Evolutionary conservation across 225 moss, liverwort and hornwort genomes (phyloP).

Genomic region (Ulota crispa): DNA sequence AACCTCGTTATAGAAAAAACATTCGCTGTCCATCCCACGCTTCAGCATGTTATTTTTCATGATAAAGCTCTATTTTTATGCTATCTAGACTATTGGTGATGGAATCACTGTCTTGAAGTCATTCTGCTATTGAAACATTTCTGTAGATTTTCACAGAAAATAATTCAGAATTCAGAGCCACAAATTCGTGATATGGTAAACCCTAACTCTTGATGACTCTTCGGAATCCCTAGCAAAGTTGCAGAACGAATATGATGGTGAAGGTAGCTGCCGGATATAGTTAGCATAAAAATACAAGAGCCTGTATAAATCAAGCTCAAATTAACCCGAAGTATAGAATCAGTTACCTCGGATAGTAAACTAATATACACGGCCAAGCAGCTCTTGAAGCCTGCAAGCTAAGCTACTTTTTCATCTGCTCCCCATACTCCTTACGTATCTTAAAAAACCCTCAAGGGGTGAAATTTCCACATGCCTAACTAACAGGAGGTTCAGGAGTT

Average conservation of each 20-base stretch:
- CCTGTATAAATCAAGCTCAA: not conserved
- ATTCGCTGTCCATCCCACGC: not conserved
- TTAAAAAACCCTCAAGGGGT: not conserved
- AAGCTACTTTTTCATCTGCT: not conserved
- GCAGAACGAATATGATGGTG: conserved; percentile 55
- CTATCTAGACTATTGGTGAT: not conserved
- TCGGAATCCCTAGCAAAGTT: conserved; percentile 49
- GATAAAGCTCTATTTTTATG: not conserved
- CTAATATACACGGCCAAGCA: not conserved
- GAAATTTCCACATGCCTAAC: not conserved
- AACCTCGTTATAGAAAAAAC: no score
- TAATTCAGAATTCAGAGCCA: conserved; percentile 52
- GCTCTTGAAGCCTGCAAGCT: conserved; percentile 18
- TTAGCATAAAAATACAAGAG: conserved; percentile 49
- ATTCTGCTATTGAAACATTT: not conserved
- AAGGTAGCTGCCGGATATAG: conserved; percentile 48
- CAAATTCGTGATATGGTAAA: conserved; percentile 68
- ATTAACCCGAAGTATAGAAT: not conserved
- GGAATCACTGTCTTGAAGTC: not conserved
- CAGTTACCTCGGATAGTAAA: not conserved
- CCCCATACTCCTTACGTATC: not conserved
- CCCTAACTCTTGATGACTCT: conserved; percentile 48
- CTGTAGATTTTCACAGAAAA: not conserved
- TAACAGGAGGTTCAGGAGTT: not conserved
- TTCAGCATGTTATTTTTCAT: not conserved